Evolutionary conservation across 176 grass and related monocot species (phyloP), one percentile per base, ranked within the genome.

Genomic region (Rhipidocladum racemiflorum): DNA sequence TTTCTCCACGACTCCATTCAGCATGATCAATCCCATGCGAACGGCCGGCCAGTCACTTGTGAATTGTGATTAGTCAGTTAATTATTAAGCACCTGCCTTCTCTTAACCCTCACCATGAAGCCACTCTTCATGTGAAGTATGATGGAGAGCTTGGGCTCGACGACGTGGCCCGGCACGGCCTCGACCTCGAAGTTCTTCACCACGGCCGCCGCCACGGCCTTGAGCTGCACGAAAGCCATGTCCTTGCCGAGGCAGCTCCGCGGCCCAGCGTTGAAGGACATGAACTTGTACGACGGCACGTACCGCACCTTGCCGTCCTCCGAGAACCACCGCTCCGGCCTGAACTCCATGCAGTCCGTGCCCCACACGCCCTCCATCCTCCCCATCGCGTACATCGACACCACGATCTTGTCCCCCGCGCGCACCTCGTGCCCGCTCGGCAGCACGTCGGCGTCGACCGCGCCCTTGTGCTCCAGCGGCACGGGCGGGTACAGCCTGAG

Each of bases 401-500:
- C 81, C 17, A 95, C 5, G 9, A 92, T 40, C 83, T 68, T 92
- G 27, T 75, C 84, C 0, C 90, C 77, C 0, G 54, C 68, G 0
- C 38, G 51, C 43, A 90, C 78, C 71, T 85, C 85, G 68, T 85
- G 77, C 38, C 93, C 87, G 72, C 85, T 65, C 20, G 93, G 93
- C 69, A 95, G 90, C 29, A 83, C 71, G 45, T 92, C 93, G 5
- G 38, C 46, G 12, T n/a, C 82, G 21, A 68, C 65, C 6, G 81
- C 82, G 4, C 85, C 78, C 77, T 95, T 95, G 32, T 86, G 93
- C 79, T 95, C 87, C 43, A 53, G 74, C 20, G 92, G 87, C 78
- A 92, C 90, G 0, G 92, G 92, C 36, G 92, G 92, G 74, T 83
- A 92, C 36, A 95, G 85, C 73, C 90, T 65, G 4, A 95, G 81